A percentile compares a stretch with the other conserved stretches of the same genome.
Conservation (phyloP, 305 asterid species). For the Fraxinus greggii region DNA sequence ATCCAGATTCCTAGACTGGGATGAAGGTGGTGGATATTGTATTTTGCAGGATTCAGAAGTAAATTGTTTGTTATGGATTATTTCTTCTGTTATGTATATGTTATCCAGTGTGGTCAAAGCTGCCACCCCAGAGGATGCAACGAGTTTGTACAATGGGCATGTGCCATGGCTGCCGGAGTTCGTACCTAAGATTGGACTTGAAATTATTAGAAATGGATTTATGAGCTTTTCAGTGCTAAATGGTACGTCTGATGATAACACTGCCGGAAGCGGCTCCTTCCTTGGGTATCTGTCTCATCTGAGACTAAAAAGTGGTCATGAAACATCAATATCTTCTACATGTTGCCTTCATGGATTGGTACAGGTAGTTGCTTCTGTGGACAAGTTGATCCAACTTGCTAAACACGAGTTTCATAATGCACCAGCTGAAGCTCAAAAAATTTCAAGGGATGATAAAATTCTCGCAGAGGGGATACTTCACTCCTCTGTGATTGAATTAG, state of each 20-base stretch:
- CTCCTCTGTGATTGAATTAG: slow-evolving; percentile 48
- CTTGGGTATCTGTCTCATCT: slow-evolving; percentile 50
- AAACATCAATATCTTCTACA: slow-evolving; percentile 62
- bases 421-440: slow-evolving; percentile 27
- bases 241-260: slow-evolving; percentile 16
- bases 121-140: slow-evolving; percentile 52
- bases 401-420: slow-evolving; percentile 44
- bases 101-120: slow-evolving; percentile 66
- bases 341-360: slow-evolving; percentile 85
- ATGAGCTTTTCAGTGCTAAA: slow-evolving; percentile 39
- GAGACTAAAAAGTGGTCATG: slow-evolving; percentile 45
- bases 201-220: slow-evolving; percentile 52
- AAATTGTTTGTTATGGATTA: slow-evolving; percentile 60
- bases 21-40: slow-evolving; percentile 28
- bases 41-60: slow-evolving; percentile 42
- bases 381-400: slow-evolving; percentile 63
- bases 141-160: slow-evolving; percentile 30
- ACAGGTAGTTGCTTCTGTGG: slow-evolving; percentile 51
- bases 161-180: slow-evolving; percentile 89
- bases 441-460: slow-evolving; percentile 51
- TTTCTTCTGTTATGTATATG: slow-evolving; percentile 74
- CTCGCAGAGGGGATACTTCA: slow-evolving; percentile 67
- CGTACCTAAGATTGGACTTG: slow-evolving; percentile 75
- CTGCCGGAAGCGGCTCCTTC: slow-evolving; percentile 44
- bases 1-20: slow-evolving; percentile 34